Evolutionary conservation across 2,329 filamentous ascomycete species (phyloP), one percentile per base, ranked within the genome.

Genomic region (Lecanicillium sp.): DNA sequence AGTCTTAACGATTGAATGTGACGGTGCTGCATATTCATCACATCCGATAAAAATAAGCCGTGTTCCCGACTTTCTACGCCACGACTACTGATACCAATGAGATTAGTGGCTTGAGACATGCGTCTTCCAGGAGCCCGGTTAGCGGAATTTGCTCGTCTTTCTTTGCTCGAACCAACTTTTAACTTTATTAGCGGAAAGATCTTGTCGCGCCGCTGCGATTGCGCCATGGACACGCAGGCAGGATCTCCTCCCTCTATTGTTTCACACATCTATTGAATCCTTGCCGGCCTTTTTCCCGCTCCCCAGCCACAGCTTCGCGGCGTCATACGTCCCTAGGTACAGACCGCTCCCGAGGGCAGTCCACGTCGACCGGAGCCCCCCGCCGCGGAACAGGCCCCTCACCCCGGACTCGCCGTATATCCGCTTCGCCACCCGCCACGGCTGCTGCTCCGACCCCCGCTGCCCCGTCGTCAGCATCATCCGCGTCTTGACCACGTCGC

Each of bases 401-500:
- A 87, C 55, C 2, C 90, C 90, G 54, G 81, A 77, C 52, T 87
- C 78, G 0, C 63, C 65, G 47, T 85, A 72, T 12, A 95, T 77
- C 53, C 85, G 74, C 54, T 70, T 74, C 4, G 83, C 80, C 43
- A 93, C 79, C 36, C 71, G 70, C 55, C 83, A 68, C 8, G 78
- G 72, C 29, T 75, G 67, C 62, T 63, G 65, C 58, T 63, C 44
- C 62, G 60, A 44, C 59, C 12, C 26, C 26, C 6, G 15, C 17
- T 14, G 19, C 11, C 70, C 72, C 1, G 81, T 81, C 24, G 77
- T 74, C 21, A 95, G 71, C 90, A 95, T 95, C 67, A 95, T 86
- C 42, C 87, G 71, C 54, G 90, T 95, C 71, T 95, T 95, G 20
- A 95, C 78, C 9, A 95, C 88, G 64, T 95, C 90, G 48, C 90